Conservation (phyloP, 352 stramenopile genomes). For the Globisporangium megalacanthum region DNA sequence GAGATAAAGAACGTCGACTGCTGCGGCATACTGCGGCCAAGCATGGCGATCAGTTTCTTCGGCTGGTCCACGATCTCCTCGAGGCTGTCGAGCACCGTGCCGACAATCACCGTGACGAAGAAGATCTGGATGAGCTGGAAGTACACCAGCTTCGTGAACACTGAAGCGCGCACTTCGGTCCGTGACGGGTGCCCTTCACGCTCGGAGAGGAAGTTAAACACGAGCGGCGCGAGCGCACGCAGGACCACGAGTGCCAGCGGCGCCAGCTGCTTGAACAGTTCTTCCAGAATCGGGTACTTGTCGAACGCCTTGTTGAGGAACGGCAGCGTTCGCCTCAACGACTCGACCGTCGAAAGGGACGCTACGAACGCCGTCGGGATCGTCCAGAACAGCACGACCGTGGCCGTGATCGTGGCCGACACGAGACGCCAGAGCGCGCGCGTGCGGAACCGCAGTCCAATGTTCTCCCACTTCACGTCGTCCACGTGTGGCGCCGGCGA, state of each 20-base stretch:
- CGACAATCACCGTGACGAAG: constrained; percentile 72
- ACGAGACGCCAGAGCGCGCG: constrained; percentile 44
- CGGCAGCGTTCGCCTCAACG: constrained; percentile 47
- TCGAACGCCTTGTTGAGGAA: constrained; percentile 64
- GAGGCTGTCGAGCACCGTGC: constrained; percentile 68
- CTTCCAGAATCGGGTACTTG: constrained; percentile 49
- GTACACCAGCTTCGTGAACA: constrained; percentile 76
- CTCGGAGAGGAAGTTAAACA: constrained; percentile 58
- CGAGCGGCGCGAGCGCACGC: constrained; percentile 50
- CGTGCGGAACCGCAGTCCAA: constrained; percentile 50
- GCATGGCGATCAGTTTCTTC: constrained; percentile 60
- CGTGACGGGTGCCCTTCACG: constrained; percentile 68
- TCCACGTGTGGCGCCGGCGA: constrained; percentile 44
- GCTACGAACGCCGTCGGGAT: constrained; percentile 76
- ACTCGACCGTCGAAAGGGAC: constrained; percentile 65
- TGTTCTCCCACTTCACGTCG: constrained; percentile 77
- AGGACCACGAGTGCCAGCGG: constrained; percentile 57
- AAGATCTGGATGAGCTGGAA: constrained; percentile 85
- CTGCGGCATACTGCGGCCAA: constrained; percentile 68
- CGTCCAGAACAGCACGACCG: constrained; percentile 80
- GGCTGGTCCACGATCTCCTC: constrained; percentile 70
- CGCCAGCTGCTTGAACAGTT: constrained; percentile 66
- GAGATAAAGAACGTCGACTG: constrained; percentile 86
- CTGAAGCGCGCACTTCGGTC: constrained; percentile 48
- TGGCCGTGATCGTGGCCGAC: constrained; percentile 43